Evolutionary conservation across 805 yeast species (phyloP), one percentile per base, ranked within the genome.

Genomic region (Saturnispora saitoi): DNA sequence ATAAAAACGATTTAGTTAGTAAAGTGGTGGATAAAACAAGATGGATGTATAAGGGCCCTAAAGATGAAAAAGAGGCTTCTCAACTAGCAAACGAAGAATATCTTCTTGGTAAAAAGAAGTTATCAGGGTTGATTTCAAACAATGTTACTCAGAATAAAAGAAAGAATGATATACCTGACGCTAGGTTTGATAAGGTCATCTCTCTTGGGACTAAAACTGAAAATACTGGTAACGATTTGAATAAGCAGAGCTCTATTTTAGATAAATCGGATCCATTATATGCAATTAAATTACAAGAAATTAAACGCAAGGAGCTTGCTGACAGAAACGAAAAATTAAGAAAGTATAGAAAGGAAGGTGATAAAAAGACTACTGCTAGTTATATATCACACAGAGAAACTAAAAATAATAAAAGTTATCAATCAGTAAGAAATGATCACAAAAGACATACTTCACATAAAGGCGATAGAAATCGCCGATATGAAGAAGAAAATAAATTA

Each of bases 41-140:
- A 40, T 90, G 97, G 97, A 91, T 91, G 95, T 90, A 90, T 60
- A 76, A 82, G 12, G 78, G 73, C 20, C 71, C 78, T 3, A 56
- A 60, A 4, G 49, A 45, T 38, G 19, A 56, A 42, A 15, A 56
- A 7, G 55, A 54, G 5, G 58, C 53, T 1, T 59, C 56, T 4
- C 55, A 57, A 5, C 59, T 53, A 28, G 69, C 70, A 1, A 68
- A 70, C n/a, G 83, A 80, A 50, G 81, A 72, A 49, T 69, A 76
- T 55, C 59, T 82, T 11, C 57, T 75, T 36, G 86, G 87, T 1
- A 73, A 69, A 58, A 70, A 71, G 52, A 61, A 75, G 10, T 63
- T 78, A 15, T 74, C 71, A 53, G 64, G 61, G n/a, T 49, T 70
- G 6, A 12, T 50, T 19, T 41, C 15, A n/a, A n/a, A 12, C 12